Evolutionary conservation across 371 early-diverging fungal species (phyloP), one percentile per base, ranked within the genome.

Genomic region (Umbelopsis sp.): DNA sequence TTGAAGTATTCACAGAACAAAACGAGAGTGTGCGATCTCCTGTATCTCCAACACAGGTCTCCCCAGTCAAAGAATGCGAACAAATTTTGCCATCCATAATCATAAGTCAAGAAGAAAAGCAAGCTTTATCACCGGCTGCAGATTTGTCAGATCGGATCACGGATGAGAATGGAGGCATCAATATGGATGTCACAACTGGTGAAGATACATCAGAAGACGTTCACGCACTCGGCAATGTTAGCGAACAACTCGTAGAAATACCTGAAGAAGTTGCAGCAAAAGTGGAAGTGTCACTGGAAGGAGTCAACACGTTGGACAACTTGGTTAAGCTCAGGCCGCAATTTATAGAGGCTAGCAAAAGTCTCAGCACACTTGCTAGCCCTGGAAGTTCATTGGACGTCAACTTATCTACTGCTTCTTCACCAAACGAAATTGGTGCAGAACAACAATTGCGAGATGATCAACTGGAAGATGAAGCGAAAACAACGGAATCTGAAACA

Each of bases 361-460:
- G 10, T 35, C 11, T 29, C 11, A n/a, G 16, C 0, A 57, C 4
- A n/a, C 4, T 35, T n/a, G 18, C 32, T 35, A 57, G 57, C 14
- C 57, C 57, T 12, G 57, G 18, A 57, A 57, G 57, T n/a, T 57
- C 57, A 14, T 35, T 57, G 18, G 57, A 57, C 16, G 57, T 57
- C 35, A 57, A 57, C 35, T n/a, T 57, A 1, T 57, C 57, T n/a
- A 57, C 57, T 3, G 16, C 14, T 18, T 57, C 57, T 14, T 35
- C 37, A 4, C 57, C 57, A 32, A 25, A 8, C 32, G 16, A 1
- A 29, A 10, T 3, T 16, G 12, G 12, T 11, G 35, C 29, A 35
- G 35, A 5, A 16, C 3, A 18, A 6, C n/a, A 57, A 35, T 24
- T 35, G 7, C 14, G 4, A 35, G 57, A 11, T 14, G 11, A 29